Base-by-base conservation (phyloP, 2,329 filamentous ascomycete genomes). In the Xylariaceae sp. region DNA sequence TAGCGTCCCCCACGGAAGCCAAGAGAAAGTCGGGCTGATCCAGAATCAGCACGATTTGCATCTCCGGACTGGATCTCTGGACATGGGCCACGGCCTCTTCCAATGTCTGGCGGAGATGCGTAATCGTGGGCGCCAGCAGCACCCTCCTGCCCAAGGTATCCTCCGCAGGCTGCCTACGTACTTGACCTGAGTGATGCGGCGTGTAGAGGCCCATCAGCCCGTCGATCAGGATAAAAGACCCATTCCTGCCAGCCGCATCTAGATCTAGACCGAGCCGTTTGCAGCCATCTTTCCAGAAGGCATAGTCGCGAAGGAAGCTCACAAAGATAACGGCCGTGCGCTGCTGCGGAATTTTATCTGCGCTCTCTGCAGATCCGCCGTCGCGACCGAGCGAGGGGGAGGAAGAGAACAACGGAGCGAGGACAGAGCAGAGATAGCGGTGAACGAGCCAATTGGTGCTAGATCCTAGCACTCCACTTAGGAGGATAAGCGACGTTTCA, bases 251-350 rank as follows among this genome's bases (percentile, higher is more conserved):
- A 4, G 86, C 69, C 5, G 76, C 76, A 16, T 86, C 80, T 47
- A 94, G 74, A 70, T 95, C 89, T 46, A 94, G 66, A 2, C 88
- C 88, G 65, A 90, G 70, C 69, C 85, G 85, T 49, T 82, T 79
- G 2, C 79, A 80, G 47, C 88, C 86, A 2, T 85, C 81, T 58
- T 76, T 84, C 90, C 91, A 96, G 67, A 95, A 95, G 1, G 80
- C 74, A 59, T 80, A 81, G 63, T 92, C 87, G 56, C 89, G 80
- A 71, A 95, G 74, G 71, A 94, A 96, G 73, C 88, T 95, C 54
- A 94, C 84, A 2, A 96, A 76, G 2, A 96, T 76, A 0, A 96
- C 80, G 47, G 75, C 78, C 22, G 70, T 71, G 41, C 72, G 71
- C 10, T 73, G 71, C 12, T 67, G 66, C 13, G 9, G 36, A 5